These are phyloP conservation scores for Zasmidium angulare DNA, from an alignment of 2,329 filamentous ascomycete genomes.

Conservation along the genomic window DNA sequence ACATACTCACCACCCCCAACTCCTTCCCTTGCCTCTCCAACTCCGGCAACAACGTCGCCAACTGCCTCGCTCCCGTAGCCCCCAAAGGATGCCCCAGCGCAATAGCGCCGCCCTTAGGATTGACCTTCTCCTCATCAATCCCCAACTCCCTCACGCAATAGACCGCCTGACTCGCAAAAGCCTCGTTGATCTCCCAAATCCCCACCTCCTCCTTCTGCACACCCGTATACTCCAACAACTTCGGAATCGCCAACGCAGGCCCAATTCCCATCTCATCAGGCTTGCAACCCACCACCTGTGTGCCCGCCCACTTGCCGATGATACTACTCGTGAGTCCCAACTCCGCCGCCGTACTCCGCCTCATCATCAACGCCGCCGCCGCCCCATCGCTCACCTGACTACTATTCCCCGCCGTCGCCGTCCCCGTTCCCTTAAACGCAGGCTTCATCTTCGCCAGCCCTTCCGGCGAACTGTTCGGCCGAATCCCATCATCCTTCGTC, in stretches of 20 bases:
- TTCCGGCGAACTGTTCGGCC: constrained; percentile 66
- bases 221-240: constrained; percentile 69
- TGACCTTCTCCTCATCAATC: constrained; percentile 70
- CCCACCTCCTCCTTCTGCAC: constrained; percentile 69
- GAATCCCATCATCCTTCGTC: constrained; percentile 77
- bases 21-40: constrained; percentile 66
- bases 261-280: constrained; percentile 96
- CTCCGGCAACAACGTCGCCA: constrained; percentile 71
- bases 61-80: constrained; percentile 80
- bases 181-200: constrained; percentile 93
- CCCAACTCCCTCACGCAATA: constrained; percentile 72
- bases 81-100: constrained; percentile 91
- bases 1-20: constrained; percentile 89
- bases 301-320: constrained; percentile 79
- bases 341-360: constrained; percentile 72
- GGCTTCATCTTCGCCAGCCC: constrained; percentile 78
- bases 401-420: constrained; percentile 81
- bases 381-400: constrained; percentile 87
- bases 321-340: constrained; percentile 69
- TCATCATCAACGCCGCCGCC: constrained; percentile 79
- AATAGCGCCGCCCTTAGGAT: constrained; percentile 90
- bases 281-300: constrained; percentile 71
- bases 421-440: constrained; percentile 73
- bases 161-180: constrained; percentile 63
- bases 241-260: constrained; percentile 81